Percentiles rank a stretch among this genome's conserved stretches.
Conservation (phyloP, 495 filamentous ascomycete species). For the Letharia lupina region DNA sequence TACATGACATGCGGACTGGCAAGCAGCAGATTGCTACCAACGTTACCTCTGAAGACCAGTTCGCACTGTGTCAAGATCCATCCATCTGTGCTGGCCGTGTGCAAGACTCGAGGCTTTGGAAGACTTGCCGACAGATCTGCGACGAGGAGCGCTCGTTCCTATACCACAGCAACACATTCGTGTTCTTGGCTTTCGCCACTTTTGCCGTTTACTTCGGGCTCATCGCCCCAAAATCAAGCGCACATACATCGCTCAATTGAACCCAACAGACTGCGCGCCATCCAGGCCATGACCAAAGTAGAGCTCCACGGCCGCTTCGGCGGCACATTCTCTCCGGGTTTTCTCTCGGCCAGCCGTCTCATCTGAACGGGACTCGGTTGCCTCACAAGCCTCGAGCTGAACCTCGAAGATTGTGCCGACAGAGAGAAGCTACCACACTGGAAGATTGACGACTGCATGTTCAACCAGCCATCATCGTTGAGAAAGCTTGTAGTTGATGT, state of each 20-base stretch:
- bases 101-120: background rate
- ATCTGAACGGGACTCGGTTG: background rate
- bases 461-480: background rate
- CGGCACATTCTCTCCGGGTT: background rate
- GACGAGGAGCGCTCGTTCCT: background rate
- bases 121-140: background rate
- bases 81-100: background rate
- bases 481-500: background rate
- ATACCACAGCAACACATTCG: background rate
- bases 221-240: background rate
- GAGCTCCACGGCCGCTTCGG: background rate
- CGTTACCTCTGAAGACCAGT: background rate
- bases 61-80: too few species aligned
- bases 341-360: background rate
- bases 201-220: background rate
- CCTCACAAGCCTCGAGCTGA: background rate
- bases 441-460: background rate
- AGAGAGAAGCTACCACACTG: background rate
- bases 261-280: background rate
- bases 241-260: background rate
- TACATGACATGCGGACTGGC: background rate
- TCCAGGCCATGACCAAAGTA: background rate
- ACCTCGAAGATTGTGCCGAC: background rate
- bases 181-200: background rate
- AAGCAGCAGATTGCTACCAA: background rate